Evolutionary conservation across 1,139 yeast genomes (phyloP), one percentile per base, ranked within the genome.

Genomic region (Blastobotrys arbuscula): DNA sequence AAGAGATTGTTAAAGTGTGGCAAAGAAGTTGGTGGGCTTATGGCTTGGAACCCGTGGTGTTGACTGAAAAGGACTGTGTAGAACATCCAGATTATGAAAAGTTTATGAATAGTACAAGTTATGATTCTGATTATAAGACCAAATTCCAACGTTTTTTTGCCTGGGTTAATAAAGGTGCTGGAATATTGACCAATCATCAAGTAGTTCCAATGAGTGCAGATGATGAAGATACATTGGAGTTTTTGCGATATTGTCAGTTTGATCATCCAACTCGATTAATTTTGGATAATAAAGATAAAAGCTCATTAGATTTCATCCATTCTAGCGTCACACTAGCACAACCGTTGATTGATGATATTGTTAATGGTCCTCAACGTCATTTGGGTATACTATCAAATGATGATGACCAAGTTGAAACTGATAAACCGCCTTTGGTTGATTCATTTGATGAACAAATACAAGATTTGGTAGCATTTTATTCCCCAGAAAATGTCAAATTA

Each of bases 31-130:
- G 61, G 59, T 65, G 62, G 61, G 59, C 67, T 3, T 55, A 56
- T 7, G 69, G 69, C 3, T 63, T 65, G 49, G 57, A 59, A 38
- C 69, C 69, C 2, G 55, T 56, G 6, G 61, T 65, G 9, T 54
- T 64, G 20, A 56, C 55, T 15, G 34, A 34, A 6, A 36, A 50
- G 7, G 58, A 62, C 38, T 56, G 61, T 24, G 40, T 43, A 28
- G 41, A 48, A 28, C 62, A 60, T 39, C 55, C 56, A 7, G 39
- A 50, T 19, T 64, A 47, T 41, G 23, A 21, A 4, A 43, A 48
- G 20, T 53, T 61, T 39, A 42, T 39, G 34, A 39, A 42, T 16
- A 10, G 20, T 8, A 45, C 42, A 21, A 21, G 40, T 12, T 31
- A 35, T 39, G 47, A 40, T 20, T 33, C 39, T 34, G 44, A 35